Evolutionary conservation across 768 basidiomycete genomes (phyloP), one percentile per base, ranked within the genome.

Genomic region (Lanmaoa pseudosensibilis): DNA sequence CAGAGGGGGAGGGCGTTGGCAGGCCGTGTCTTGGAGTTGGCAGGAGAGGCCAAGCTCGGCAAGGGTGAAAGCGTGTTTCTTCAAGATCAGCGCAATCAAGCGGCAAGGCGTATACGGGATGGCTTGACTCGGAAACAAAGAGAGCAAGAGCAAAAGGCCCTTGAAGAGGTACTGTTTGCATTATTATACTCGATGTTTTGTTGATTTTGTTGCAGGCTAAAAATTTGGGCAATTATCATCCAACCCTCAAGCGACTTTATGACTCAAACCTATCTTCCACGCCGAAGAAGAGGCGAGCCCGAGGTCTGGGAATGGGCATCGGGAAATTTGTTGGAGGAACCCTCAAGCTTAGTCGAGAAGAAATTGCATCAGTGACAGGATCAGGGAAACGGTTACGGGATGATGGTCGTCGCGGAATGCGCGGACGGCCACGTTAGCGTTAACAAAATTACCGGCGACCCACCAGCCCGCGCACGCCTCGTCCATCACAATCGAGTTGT

Each of bases 221-320:
- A 73, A 81, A 88, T 59, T 59, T 90, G 58, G 92, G 92, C 18
- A 93, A 92, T 69, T 94, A 92, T 67, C 90, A 94, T 62, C 90
- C 88, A 38, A 76, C 79, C 5, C 74, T 93, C 52, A 94, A 92
- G 69, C 83, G 80, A 56, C 59, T 87, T 8, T 90, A 85, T 64
- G 81, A 81, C 36, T 66, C 74, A 6, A 67, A 69, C n/a, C 45
- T 61, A 13, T 61, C 63, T 36, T 59, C 64, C 1, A 57, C 60
- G 19, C 58, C 55, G 8, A 72, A 65, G 43, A 76, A 73, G 59
- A 86, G 80, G 58, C 76, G 90, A 58, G 77, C 81, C 43, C 78
- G 83, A 62, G 92, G 92, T 12, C 70, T 94, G 40, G 77, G 77
- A 57, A 86, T 92, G 86, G 91, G 92, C 8, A 80, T 94, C 21